These are phyloP conservation scores for Cladosporium sp. DNA, from an alignment of 2,329 filamentous ascomycete genomes.

Conservation along the genomic window DNA sequence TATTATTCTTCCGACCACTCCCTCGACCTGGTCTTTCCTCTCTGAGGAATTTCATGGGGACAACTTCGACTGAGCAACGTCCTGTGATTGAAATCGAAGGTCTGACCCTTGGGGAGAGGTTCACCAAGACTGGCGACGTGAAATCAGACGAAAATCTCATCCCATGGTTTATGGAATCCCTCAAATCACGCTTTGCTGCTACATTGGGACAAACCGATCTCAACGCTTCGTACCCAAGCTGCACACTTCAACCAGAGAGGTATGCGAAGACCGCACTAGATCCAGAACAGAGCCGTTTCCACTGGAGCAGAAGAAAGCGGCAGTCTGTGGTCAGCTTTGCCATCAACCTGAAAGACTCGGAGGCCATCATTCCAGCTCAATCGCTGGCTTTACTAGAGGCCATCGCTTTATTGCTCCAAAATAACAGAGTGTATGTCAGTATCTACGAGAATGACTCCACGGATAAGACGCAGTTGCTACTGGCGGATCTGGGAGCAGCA, in stretches of 20 bases:
- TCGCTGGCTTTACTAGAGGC: conserved; percentile 7
- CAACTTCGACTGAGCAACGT: too few relatives aligned
- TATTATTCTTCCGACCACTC: too few relatives aligned
- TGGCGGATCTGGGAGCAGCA: conserved; percentile 7
- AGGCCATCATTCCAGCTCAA: conserved; percentile 11
- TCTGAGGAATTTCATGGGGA: too few relatives aligned
- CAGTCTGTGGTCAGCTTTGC: conserved; percentile 6
- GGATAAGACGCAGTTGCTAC: conserved; percentile 4
- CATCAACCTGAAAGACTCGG: conserved; percentile 7
- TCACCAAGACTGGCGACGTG: neutral
- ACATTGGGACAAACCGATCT: neutral
- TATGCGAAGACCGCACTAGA: neutral
- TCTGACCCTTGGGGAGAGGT: neutral
- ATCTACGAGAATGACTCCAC: conserved; percentile 13
- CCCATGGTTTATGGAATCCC: neutral
- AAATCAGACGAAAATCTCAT: neutral
- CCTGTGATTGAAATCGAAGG: neutral
- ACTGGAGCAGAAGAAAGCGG: neutral
- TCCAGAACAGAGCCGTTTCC: neutral
- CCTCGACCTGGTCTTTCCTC: too few relatives aligned
- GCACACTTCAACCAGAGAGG: neutral
- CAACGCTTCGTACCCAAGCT: neutral
- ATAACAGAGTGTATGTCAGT: conserved; percentile 8
- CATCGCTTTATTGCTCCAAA: conserved; percentile 2
- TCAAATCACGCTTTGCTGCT: conserved; percentile 1